phyloP scores from a whole-genome alignment of 257 asterid species.

The Scutellaria baicalensis region DNA sequence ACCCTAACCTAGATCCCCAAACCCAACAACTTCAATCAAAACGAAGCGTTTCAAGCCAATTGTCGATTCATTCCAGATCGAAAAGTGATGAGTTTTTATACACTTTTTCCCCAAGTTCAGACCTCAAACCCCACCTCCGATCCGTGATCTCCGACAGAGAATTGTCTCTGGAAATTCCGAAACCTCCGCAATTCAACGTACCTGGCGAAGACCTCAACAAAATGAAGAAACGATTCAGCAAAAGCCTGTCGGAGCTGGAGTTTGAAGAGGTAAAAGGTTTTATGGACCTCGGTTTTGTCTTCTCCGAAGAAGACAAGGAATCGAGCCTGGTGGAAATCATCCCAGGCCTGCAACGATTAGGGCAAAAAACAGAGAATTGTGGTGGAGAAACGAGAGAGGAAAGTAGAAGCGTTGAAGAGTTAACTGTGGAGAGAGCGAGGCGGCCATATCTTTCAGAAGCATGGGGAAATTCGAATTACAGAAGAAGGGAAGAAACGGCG shows the following conservation, averaged over 20 bases:
- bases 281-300: constrained; percentile 72
- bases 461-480: constrained; percentile 33
- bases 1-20: background rate
- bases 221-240: constrained; percentile 26
- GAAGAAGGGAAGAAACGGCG: constrained; percentile 4
- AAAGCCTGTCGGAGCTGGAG: constrained; percentile 74
- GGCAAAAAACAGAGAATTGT: constrained; percentile 2
- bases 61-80: constrained; percentile 27
- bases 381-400: background rate
- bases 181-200: background rate
- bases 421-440: constrained; percentile 1
- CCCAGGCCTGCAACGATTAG: constrained; percentile 70
- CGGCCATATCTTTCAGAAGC: constrained; percentile 90
- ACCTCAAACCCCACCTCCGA: constrained; percentile 26
- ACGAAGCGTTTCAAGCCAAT: constrained; percentile 2
- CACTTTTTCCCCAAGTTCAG: constrained; percentile 27
- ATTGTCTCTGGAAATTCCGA: constrained; percentile 7
- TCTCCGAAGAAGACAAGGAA: constrained; percentile 53
- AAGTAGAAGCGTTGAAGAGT: background rate
- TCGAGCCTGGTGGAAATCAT: constrained; percentile 45
- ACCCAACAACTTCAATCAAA: constrained; percentile 9
- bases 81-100: constrained; percentile 26
- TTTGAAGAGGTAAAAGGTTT: constrained; percentile 70
- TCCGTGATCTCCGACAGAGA: constrained; percentile 33
- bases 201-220: background rate